phyloP scores from a whole-genome alignment of 441 rosid genomes.

The Erysimum cheiri region DNA sequence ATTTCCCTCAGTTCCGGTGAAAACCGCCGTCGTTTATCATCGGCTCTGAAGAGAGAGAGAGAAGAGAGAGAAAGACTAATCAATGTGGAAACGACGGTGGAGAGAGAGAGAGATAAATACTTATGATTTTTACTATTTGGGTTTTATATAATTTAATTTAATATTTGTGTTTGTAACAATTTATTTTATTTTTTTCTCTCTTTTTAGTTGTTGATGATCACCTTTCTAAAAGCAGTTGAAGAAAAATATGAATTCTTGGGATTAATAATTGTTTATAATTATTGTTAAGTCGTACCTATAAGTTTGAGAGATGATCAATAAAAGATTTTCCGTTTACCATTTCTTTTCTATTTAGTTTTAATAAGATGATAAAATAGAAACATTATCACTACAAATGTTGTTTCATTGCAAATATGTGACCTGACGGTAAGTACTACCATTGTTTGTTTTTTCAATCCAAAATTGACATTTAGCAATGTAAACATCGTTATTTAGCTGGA shows the following conservation, averaged over 20 bases:
- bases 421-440: not conserved
- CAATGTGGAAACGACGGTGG: constrained; percentile 37
- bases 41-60: constrained; percentile 36
- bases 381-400: not conserved
- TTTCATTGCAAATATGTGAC: not conserved
- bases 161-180: not conserved
- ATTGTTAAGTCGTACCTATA: constrained; percentile 7
- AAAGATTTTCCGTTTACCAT: not conserved
- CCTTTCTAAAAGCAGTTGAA: constrained; percentile 39
- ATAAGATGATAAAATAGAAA: not conserved
- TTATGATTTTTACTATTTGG: constrained; percentile 4
- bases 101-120: constrained; percentile 23
- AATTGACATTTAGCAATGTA: not conserved
- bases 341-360: not conserved
- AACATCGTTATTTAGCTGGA: constrained; percentile 11
- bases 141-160: constrained; percentile 6
- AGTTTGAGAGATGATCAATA: not conserved
- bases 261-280: constrained; percentile 10
- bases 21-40: constrained; percentile 45
- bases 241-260: constrained; percentile 24
- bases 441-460: not conserved
- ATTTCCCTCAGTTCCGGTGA: constrained; percentile 37
- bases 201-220: constrained; percentile 2
- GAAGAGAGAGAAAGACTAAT: constrained; percentile 18
- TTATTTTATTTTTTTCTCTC: not conserved